Percentiles rank a stretch among this genome's conserved stretches.
Evolutionary conservation across 2,329 filamentous ascomycete species (phyloP).

Genomic region (Aspergillus novoparasiticus): DNA sequence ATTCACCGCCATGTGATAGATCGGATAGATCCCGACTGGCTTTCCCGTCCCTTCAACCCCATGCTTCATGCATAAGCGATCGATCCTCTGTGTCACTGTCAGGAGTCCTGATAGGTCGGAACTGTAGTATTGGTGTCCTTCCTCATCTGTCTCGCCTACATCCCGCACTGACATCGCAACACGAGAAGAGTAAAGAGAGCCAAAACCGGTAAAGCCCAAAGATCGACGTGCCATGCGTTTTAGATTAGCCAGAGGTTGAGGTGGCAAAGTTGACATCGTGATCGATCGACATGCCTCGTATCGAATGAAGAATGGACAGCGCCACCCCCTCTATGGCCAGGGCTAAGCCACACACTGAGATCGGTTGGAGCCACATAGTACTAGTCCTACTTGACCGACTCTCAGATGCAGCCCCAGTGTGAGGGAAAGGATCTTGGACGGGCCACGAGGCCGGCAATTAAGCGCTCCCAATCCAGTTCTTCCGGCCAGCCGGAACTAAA

Average conservation of each 20-base stretch:
- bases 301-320: not conserved
- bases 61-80: slow-evolving; percentile 16
- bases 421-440: not conserved
- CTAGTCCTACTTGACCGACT: not conserved
- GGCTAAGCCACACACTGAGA: not conserved
- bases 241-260: not conserved
- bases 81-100: slow-evolving; percentile 1
- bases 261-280: not conserved
- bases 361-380: not conserved
- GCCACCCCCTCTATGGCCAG: not conserved
- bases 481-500: not conserved
- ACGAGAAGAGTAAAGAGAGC: not conserved
- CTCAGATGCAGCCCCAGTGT: not conserved
- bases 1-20: slow-evolving; percentile 37
- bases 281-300: not conserved
- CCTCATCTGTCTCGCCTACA: not conserved
- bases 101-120: not conserved
- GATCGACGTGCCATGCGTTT: not conserved
- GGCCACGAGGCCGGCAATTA: slow-evolving; percentile 1
- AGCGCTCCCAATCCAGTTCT: not conserved
- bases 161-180: not conserved
- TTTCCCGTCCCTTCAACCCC: slow-evolving; percentile 7
- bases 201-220: not conserved
- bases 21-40: slow-evolving; percentile 20
- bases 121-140: not conserved